phyloP scores from a whole-genome alignment of 2,329 filamentous ascomycete species.

The Teratosphaeria destructans region DNA sequence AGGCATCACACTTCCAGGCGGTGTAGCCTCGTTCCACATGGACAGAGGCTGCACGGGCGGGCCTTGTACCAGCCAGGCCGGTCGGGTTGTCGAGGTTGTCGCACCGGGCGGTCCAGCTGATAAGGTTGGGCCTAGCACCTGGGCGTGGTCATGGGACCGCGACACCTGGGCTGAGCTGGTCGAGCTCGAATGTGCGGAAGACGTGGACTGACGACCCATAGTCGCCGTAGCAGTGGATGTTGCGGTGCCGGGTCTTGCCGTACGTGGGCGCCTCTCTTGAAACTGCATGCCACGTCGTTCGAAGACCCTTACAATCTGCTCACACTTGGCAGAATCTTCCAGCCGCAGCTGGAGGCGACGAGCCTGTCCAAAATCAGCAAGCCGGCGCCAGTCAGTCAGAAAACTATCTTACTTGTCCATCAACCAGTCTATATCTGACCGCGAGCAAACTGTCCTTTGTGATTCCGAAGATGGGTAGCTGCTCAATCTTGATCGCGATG shows the following conservation, averaged over 20 bases:
- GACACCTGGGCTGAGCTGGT: slow-evolving; percentile 1
- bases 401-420: slow-evolving; percentile 23
- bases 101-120: too few species aligned
- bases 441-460: slow-evolving; percentile 30
- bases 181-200: background rate
- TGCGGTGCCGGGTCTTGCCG: slow-evolving; percentile 9
- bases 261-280: slow-evolving; percentile 14
- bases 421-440: slow-evolving; percentile 29
- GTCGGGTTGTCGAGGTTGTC: background rate
- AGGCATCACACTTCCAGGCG: slow-evolving; percentile 3
- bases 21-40: slow-evolving; percentile 1
- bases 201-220: slow-evolving; percentile 2
- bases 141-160: background rate
- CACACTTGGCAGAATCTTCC: slow-evolving; percentile 12
- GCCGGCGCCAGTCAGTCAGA: background rate
- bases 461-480: slow-evolving; percentile 36
- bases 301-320: slow-evolving; percentile 14
- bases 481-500: slow-evolving; percentile 25
- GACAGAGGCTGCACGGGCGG: background rate
- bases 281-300: slow-evolving; percentile 19
- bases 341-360: slow-evolving; percentile 24
- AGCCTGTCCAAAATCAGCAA: slow-evolving; percentile 9
- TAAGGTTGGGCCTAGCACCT: background rate
- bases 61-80: background rate
- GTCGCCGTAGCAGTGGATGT: background rate